phyloP scores from a whole-genome alignment of 2,329 filamentous ascomycete species.

The Zopfia rhizophila region DNA sequence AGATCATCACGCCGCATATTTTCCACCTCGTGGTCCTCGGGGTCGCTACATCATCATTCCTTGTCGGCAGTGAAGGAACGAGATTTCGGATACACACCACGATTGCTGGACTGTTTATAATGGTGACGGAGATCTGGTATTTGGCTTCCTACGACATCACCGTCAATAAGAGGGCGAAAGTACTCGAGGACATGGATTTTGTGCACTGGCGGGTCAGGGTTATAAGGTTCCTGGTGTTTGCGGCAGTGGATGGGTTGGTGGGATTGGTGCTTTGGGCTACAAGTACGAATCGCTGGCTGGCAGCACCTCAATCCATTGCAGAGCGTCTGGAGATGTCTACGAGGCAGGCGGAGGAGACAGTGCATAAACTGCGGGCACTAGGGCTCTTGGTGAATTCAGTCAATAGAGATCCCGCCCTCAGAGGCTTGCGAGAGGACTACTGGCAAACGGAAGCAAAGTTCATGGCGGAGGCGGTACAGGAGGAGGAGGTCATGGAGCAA shows the following conservation, averaged over 20 bases:
- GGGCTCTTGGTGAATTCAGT: conserved; percentile 84
- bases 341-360: conserved; percentile 66
- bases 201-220: conserved; percentile 77
- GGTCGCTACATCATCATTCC: conserved; percentile 73
- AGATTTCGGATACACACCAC: conserved; percentile 79
- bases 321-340: conserved; percentile 73
- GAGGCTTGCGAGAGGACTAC: conserved; percentile 74
- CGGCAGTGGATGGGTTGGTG: conserved; percentile 70
- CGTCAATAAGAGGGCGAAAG: conserved; percentile 70
- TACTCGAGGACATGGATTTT: conserved; percentile 70
- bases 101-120: conserved; percentile 68
- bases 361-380: conserved; percentile 75
- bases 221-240: conserved; percentile 72
- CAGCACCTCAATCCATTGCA: conserved; percentile 67
- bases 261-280: conserved; percentile 77
- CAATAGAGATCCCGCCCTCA: conserved; percentile 76
- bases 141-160: conserved; percentile 73
- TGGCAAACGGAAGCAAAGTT: conserved; percentile 81
- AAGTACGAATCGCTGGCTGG: conserved; percentile 82
- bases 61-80: conserved; percentile 71
- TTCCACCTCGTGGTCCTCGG: conserved; percentile 78
- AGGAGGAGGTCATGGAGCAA: conserved; percentile 77
- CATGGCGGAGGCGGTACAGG: conserved; percentile 81
- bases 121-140: conserved; percentile 72
- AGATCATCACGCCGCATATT: conserved; percentile 80